Evolutionary conservation across 106 monocot genomes (phyloP).

Genomic region (Amphibolis antarctica): DNA sequence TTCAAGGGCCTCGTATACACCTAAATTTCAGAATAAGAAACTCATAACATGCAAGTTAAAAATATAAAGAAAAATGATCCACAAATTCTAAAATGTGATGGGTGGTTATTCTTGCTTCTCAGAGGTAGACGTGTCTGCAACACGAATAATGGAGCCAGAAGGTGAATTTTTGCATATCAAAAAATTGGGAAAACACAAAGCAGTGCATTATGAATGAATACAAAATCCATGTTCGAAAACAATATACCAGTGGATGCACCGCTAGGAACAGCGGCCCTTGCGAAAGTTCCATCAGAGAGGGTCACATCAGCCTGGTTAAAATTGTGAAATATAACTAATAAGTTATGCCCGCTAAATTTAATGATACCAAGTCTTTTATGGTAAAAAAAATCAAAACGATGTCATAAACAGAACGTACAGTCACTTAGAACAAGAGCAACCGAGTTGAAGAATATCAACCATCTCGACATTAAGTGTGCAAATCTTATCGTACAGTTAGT

Average conservation of each 20-base stretch:
- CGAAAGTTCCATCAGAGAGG: conserved; percentile 32
- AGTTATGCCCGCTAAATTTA: neutral
- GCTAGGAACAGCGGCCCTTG: conserved; percentile 78
- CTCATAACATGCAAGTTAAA: neutral
- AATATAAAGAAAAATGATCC: neutral
- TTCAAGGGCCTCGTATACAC: conserved; percentile 12
- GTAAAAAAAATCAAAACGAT: no score
- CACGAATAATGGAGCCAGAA: no score
- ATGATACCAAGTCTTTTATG: no score
- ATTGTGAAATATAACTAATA: neutral
- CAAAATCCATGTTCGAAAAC: neutral
- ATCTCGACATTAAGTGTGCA: no score
- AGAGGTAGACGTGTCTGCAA: neutral
- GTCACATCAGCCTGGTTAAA: conserved; percentile 43
- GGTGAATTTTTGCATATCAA: neutral
- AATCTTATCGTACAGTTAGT: no score
- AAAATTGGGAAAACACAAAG: neutral
- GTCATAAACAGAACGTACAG: no score
- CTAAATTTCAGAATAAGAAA: neutral
- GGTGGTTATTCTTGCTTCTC: neutral
- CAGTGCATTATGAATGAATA: neutral
- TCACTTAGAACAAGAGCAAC: no score
- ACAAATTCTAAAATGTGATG: neutral
- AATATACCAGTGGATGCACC: conserved; percentile 78
- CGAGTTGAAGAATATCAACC: no score